A percentile compares a stretch with the other conserved stretches of the same genome.
phyloP scores from a whole-genome alignment of 2,329 filamentous ascomycete genomes.

The Orbilia blumenaviensis region DNA sequence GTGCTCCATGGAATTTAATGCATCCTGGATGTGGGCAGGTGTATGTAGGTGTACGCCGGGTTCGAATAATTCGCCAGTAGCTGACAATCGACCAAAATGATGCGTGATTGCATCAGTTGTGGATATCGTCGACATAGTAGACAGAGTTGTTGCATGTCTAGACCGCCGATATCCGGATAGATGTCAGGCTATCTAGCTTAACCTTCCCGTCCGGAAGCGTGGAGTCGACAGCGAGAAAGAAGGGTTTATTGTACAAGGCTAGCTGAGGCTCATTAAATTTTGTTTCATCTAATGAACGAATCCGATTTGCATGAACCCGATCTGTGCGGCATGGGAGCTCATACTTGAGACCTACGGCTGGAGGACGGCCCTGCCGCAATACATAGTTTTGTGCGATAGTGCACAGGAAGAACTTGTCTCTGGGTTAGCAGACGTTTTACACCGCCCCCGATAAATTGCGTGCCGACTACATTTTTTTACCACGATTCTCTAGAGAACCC shows the following conservation, averaged over 20 bases:
- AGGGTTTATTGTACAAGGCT: neutral
- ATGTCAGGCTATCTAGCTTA: conserved; percentile 21
- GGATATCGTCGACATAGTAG: conserved; percentile 17
- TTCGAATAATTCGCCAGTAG: conserved; percentile 21
- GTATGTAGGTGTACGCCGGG: conserved; percentile 25
- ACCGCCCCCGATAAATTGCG: neutral
- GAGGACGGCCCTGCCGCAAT: conserved; percentile 24
- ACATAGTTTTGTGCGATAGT: conserved; percentile 13
- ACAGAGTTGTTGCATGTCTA: conserved; percentile 11
- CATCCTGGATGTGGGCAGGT: conserved; percentile 14
- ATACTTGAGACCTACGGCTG: too few relatives aligned
- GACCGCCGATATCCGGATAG: conserved; percentile 34
- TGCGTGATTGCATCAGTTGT: conserved; percentile 23
- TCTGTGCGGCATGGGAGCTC: conserved; percentile 29
- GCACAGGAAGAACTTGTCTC: neutral
- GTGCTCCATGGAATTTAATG: conserved; percentile 22
- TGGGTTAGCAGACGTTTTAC: conserved; percentile 7
- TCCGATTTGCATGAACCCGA: conserved; percentile 33
- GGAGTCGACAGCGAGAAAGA: neutral
- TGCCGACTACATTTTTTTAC: neutral
- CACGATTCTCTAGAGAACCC: neutral
- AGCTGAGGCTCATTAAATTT: conserved; percentile 44
- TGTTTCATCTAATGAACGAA: conserved; percentile 39
- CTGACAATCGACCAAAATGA: conserved; percentile 20
- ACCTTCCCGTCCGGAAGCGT: conserved; percentile 13